These are phyloP conservation scores for Aurinia saxatilis DNA, from an alignment of 345 rosid genomes.

Conservation along the genomic window DNA sequence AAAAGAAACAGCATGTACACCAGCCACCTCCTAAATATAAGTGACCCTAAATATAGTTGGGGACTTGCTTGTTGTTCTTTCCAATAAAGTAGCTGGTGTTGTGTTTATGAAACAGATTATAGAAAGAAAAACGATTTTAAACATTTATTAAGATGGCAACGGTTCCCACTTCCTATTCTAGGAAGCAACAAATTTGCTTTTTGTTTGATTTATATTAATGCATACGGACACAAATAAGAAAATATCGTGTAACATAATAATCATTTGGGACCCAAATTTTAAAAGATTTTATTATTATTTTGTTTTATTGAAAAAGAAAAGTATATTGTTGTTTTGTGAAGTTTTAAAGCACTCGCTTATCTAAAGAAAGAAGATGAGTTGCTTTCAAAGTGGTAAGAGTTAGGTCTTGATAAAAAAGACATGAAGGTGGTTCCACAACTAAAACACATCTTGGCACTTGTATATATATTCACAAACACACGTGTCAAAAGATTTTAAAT, in stretches of 20 bases:
- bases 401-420: constrained; percentile 19
- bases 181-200: constrained; percentile 25
- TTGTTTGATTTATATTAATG: constrained; percentile 27
- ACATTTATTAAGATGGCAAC: constrained; percentile 14
- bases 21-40: background rate
- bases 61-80: background rate
- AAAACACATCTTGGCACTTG: background rate
- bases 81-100: background rate
- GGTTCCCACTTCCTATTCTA: constrained; percentile 23
- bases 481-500: constrained; percentile 12
- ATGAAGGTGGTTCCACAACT: constrained; percentile 17
- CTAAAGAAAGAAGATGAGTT: constrained; percentile 17
- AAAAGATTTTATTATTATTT: constrained; percentile 1
- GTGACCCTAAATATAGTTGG: too few relatives aligned
- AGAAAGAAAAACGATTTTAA: background rate
- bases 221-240: constrained; percentile 16
- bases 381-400: constrained; percentile 28
- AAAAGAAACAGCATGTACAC: too few relatives aligned
- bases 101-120: constrained; percentile 10
- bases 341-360: constrained; percentile 18
- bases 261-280: constrained; percentile 26
- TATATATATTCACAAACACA: constrained; percentile 11
- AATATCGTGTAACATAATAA: constrained; percentile 17
- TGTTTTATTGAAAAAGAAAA: constrained; percentile 6
- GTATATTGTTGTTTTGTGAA: constrained; percentile 14